Base-by-base conservation (phyloP, 2,329 filamentous ascomycete species). In the Neoascochyta sp. region DNA sequence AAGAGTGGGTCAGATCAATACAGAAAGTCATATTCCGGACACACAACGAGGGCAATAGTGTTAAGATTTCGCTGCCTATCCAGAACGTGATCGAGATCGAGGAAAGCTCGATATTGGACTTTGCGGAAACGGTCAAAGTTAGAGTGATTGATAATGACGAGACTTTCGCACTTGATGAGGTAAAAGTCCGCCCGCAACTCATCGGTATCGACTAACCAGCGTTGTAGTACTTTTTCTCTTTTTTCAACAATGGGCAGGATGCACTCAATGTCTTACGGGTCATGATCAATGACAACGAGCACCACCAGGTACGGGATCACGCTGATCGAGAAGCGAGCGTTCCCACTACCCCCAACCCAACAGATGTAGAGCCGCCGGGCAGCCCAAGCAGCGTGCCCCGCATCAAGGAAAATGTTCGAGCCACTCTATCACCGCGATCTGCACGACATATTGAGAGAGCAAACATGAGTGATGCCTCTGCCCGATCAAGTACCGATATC, bases 11-110 rank as follows among this genome's bases (percentile, higher is more conserved):
- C 24, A 92, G 92, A 63, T 80, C 85, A 30, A 70, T 98, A 15
- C 90, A 95, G 56, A 85, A 92, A 37, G 89, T 95, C 47, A 95
- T 96, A 34, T 96, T 96, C 57, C 77, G 89, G 28, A 90, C 88
- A 8, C 89, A 93, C 64, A 96, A 96, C 54, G 90, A 95, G 42
- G 90, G 92, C 7, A 89, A 95, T 57, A 95, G 89, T 55, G 86
- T 98, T 60, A 96, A 96, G 68, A 93, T 96, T 32, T 92, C 86
- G 1, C 67, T 96, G 16, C 90, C 89, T 1, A 84, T 95, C 29
- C 76, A 81, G 36, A 95, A 94, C 45, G 76, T 96, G 12, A 80
- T 96, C 35, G 90, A 96, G 48, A 80, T 96, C 24, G 92, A 96
- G 60, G 86, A 95, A 44, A 92, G 83, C 26, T 82, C 86, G 34